Base-by-base conservation (phyloP, 768 basidiomycete genomes). In the Rhodotorula sphaerocarpa region DNA sequence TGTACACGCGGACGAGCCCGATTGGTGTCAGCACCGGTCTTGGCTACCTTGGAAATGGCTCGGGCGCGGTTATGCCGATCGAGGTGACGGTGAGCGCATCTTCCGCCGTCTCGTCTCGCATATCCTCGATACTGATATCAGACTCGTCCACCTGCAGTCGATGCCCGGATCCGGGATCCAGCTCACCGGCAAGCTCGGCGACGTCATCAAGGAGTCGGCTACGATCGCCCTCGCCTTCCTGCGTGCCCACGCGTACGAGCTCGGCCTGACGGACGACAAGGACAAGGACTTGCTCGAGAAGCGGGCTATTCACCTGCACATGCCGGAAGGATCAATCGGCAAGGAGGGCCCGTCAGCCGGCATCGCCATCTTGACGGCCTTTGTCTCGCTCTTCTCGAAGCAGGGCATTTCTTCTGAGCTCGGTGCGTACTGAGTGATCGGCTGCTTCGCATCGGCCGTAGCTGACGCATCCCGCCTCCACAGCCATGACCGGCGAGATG, bases 401-500 rank as follows among this genome's bases (percentile, higher is more conserved):
- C 55, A 57, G 21, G 68, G 70, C 14, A 55, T 73, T 31, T 57
- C 57, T 2, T 66, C 68, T 0, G 69, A 70, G 18, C 65, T 95
- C 57, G 90, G 89, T 90, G 70, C 27, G 86, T 76, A 9, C 36
- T 39, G 36, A 10, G 16, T 16, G 16, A 39, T 39, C 36, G 10
- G 9, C 10, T 39, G 36, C 16, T 16, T 39, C 9, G 36, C 36
- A 16, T 39, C 33, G 39, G 39, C 39, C 39, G 12, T 20, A 20
- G 10, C 43, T 44, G 43, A 44, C 20, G 20, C 11, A 23, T 7
- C 25, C 21, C 25, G 55, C 12, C 1, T 28, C 41, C 43, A 63
- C 14, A 90, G 91, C 95, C 10, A 92, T 97, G 90, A 97, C 95
- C 0, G 95, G 95, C 21, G 95, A 99, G 76, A 90, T 99, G 59